Conservation (phyloP, 2,329 filamentous ascomycete species). For the Metarhizium album region DNA sequence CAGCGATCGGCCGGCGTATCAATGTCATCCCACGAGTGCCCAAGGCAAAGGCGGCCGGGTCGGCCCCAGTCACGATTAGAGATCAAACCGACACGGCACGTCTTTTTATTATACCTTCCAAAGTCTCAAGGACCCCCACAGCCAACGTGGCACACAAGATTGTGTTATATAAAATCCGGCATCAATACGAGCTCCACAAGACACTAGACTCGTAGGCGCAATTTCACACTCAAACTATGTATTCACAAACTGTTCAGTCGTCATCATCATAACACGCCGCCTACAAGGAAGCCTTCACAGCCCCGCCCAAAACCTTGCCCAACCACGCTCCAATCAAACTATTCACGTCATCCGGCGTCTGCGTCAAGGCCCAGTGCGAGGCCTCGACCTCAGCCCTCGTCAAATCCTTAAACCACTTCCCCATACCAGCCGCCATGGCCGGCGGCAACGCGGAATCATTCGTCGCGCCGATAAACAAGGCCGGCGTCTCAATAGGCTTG, state of each 20-base stretch:
- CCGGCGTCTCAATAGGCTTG: constrained; percentile 46
- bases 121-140: neutral
- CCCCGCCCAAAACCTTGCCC: constrained; percentile 22
- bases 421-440: constrained; percentile 62
- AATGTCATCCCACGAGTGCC: neutral
- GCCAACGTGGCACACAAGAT: neutral
- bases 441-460: constrained; percentile 64
- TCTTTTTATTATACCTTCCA: neutral
- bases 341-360: constrained; percentile 64
- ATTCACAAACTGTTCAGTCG: neutral
- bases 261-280: neutral
- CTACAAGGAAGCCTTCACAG: constrained; percentile 19
- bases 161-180: neutral
- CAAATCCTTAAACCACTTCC: constrained; percentile 51
- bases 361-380: constrained; percentile 74
- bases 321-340: constrained; percentile 57
- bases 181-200: neutral
- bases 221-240: neutral
- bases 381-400: constrained; percentile 55
- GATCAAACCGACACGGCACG: neutral
- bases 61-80: neutral
- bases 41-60: neutral
- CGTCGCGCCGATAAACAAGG: constrained; percentile 64
- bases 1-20: neutral
- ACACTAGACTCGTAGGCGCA: too few species aligned